Percentiles rank a stretch among this genome's conserved stretches.
phyloP scores from a whole-genome alignment of 306 rosid species.

The Corylus avellana region DNA sequence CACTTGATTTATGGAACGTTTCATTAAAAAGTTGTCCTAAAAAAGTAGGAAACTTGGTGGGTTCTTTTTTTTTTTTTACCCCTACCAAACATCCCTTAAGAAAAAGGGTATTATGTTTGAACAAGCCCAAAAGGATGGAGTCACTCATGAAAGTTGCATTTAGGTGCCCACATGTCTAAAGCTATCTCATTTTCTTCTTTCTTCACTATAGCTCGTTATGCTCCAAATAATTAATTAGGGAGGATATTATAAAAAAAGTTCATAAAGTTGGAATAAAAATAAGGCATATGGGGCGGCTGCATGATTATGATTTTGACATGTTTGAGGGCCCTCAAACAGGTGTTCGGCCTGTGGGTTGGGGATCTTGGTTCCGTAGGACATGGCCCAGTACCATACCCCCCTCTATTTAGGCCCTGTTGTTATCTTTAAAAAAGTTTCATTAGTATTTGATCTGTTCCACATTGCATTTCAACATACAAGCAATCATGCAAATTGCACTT shows the following conservation, averaged over 20 bases:
- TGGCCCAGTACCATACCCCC: conserved; percentile 2
- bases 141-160: conserved; percentile 44
- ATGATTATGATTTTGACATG: conserved; percentile 40
- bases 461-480: too few species aligned
- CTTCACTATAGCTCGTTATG: conserved; percentile 40
- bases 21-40: background rate
- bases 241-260: conserved; percentile 11
- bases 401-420: conserved; percentile 13
- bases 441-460: conserved; percentile 12
- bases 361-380: conserved; percentile 6
- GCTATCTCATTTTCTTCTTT: conserved; percentile 37
- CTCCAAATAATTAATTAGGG: conserved; percentile 26
- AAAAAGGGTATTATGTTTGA: conserved; percentile 16
- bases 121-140: conserved; percentile 21
- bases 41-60: conserved; percentile 1
- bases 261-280: conserved; percentile 33
- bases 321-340: conserved; percentile 28
- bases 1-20: background rate
- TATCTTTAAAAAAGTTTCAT: conserved; percentile 19
- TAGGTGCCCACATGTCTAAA: conserved; percentile 28
- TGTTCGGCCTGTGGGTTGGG: conserved; percentile 20
- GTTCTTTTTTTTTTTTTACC: conserved; percentile 16
- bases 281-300: conserved; percentile 32
- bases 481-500: too few species aligned
- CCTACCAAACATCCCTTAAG: background rate